A percentile compares a stretch with the other conserved stretches of the same genome.
phyloP scores from a whole-genome alignment of 2,329 filamentous ascomycete genomes.

The Trichoderma sp. region DNA sequence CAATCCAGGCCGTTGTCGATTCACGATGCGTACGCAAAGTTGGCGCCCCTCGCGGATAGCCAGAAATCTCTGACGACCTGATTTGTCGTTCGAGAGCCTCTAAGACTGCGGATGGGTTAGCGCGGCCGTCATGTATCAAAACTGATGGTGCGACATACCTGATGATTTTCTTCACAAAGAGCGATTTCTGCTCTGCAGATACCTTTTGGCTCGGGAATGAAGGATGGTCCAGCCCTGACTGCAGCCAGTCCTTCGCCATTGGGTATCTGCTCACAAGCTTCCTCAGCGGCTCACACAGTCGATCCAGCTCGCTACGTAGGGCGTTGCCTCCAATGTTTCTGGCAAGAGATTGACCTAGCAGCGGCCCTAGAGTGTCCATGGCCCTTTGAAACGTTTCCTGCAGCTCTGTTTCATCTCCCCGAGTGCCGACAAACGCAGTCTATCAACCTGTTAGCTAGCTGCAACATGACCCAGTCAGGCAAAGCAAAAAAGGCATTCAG shows the following conservation, averaged over 20 bases:
- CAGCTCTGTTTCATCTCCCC: conserved; percentile 40
- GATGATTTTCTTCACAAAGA: conserved; percentile 65
- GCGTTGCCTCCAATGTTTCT: conserved; percentile 66
- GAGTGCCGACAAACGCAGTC: conserved; percentile 53
- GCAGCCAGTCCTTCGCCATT: conserved; percentile 59
- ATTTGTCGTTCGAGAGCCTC: conserved; percentile 63
- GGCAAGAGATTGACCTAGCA: conserved; percentile 57
- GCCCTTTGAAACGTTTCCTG: conserved; percentile 46
- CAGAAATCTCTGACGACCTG: conserved; percentile 69
- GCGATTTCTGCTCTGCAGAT: conserved; percentile 53
- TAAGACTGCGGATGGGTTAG: conserved; percentile 45
- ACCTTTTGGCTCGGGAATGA: conserved; percentile 60
- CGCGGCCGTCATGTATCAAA: not conserved
- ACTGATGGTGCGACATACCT: conserved; percentile 39
- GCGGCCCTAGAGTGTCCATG: conserved; percentile 58
- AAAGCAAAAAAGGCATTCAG: not conserved
- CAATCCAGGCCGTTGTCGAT: not conserved
- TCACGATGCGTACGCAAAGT: conserved; percentile 59
- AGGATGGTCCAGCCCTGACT: conserved; percentile 53
- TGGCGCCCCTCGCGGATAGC: conserved; percentile 61
- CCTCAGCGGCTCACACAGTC: conserved; percentile 66
- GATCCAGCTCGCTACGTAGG: conserved; percentile 68
- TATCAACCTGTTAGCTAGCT: conserved; percentile 28
- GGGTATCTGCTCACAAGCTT: conserved; percentile 59
- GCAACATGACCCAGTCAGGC: not conserved